A percentile compares a stretch with the other conserved stretches of the same genome.
phyloP scores from a whole-genome alignment of 2,329 filamentous ascomycete species.

The Trichoderma sp. region DNA sequence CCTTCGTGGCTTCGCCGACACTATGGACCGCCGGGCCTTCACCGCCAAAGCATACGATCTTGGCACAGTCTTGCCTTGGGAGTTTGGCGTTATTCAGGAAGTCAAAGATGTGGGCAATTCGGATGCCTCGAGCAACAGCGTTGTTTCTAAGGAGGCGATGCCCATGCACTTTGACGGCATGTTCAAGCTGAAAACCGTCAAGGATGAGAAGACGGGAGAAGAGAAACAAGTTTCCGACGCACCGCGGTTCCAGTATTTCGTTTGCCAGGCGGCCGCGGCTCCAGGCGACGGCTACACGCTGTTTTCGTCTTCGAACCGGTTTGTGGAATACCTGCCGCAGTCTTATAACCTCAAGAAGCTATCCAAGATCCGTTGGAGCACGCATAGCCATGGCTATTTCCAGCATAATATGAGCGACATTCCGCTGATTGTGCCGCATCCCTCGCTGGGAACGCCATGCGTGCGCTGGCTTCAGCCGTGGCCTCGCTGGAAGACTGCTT shows the following conservation, averaged over 20 bases:
- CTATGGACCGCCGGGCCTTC: conserved; percentile 47
- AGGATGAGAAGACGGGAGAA: not conserved
- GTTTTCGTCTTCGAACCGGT: conserved; percentile 5
- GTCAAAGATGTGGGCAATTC: conserved; percentile 8
- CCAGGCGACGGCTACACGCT: conserved; percentile 3
- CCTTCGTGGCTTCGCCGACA: conserved; percentile 53
- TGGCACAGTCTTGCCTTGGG: conserved; percentile 36
- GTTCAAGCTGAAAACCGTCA: conserved; percentile 7
- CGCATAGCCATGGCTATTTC: conserved; percentile 11
- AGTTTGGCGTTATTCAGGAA: not conserved
- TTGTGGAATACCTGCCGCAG: not conserved
- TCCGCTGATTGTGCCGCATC: conserved; percentile 49
- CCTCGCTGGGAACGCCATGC: conserved; percentile 48
- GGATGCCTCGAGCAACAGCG: conserved; percentile 4
- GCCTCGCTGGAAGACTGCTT: conserved; percentile 53
- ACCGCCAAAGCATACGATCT: conserved; percentile 49
- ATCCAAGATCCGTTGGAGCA: conserved; percentile 18
- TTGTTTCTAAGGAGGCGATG: conserved; percentile 16
- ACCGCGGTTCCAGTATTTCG: conserved; percentile 16
- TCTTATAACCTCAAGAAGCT: conserved; percentile 12
- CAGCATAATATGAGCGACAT: conserved; percentile 34
- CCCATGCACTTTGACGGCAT: conserved; percentile 21
- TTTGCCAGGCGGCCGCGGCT: conserved; percentile 4
- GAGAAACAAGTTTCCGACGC: not conserved
- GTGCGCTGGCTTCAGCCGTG: conserved; percentile 58